Evolutionary conservation across 2,329 filamentous ascomycete species (phyloP).

Genomic region (Karstenula rhodostoma): DNA sequence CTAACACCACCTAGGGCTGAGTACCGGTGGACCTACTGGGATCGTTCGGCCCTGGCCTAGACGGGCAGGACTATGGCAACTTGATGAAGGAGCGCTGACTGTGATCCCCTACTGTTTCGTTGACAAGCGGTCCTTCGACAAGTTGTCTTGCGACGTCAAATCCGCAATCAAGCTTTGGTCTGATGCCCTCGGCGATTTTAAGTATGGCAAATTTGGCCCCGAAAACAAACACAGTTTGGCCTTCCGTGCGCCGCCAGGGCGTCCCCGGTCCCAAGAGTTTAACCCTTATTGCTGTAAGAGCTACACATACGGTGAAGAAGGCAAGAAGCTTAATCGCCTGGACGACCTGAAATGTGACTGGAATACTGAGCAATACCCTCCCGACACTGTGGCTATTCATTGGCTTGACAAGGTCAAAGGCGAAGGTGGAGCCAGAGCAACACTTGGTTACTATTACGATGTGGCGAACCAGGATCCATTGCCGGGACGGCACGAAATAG

Average conservation of each 20-base stretch:
- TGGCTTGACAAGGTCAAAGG: not conserved
- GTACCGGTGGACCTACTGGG: not conserved
- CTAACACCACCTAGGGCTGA: not conserved
- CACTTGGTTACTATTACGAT: not conserved
- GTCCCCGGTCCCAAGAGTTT: not conserved
- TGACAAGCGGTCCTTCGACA: not conserved
- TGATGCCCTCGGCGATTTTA: not conserved
- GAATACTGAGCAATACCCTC: not conserved
- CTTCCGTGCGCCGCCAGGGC: not conserved
- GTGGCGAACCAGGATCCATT: not conserved
- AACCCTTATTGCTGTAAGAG: not conserved
- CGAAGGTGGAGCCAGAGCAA: not conserved
- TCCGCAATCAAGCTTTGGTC: not conserved
- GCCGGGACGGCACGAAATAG: not conserved
- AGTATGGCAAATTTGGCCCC: not conserved
- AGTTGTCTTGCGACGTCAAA: not conserved
- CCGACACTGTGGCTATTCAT: not conserved
- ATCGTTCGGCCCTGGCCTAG: not conserved
- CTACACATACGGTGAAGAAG: not conserved
- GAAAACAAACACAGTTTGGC: not conserved
- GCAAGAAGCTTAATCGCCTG: not conserved
- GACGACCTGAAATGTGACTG: not conserved
- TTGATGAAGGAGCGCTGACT: not conserved
- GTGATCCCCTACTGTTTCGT: not conserved
- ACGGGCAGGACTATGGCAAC: not conserved